Base-by-base conservation (phyloP, 345 rosid species). In the Hibiscus mutabilis region DNA sequence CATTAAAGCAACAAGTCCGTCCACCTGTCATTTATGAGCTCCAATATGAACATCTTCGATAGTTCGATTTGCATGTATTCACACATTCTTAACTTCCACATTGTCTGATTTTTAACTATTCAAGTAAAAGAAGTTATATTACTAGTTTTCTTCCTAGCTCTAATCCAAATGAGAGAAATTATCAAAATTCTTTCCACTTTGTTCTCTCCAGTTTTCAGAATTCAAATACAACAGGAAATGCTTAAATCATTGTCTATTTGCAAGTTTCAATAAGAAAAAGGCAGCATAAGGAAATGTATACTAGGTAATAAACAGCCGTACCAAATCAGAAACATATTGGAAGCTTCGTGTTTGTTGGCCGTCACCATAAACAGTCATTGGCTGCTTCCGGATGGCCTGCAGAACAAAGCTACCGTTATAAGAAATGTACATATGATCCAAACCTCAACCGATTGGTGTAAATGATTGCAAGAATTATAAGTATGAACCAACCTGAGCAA, bases 331-430 rank as follows among this genome's bases (percentile, higher is more conserved):
- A 71, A 95, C 99, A 81, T 85, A 95, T 70, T 95, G 99, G 83
- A 95, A 95, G 93, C 99, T 95, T 73, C 99, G 84, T 21, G 99
- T 95, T 81, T 95, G 99, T 80, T 95, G 92, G 78, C 99, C 99
- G 80, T 95, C 97, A 56, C 99, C 99, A 83, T 94, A 94, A 51
- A 94, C 97, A 61, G 98, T 87, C 90, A 94, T 78, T 27, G 98
- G 97, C 60, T 84, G 96, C 83, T 92, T 92, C 70, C 97, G 89
- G 73, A 89, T 87, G 66, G 88, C 82, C 95, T 89, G 81, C 59
- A 68, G 49, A 42, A 63, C 42, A 74, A 59, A 62, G 64, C 31
- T 55, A 63, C 18, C 7, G 29, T 58, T 61, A 35, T 25, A 72
- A 56, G 19, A 64, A 73, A 29, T 47, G 52, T 29, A 51, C 12